Evolutionary conservation across 768 basidiomycete genomes (phyloP), one percentile per base, ranked within the genome.

Genomic region (Hortiboletus flavorubellus): DNA sequence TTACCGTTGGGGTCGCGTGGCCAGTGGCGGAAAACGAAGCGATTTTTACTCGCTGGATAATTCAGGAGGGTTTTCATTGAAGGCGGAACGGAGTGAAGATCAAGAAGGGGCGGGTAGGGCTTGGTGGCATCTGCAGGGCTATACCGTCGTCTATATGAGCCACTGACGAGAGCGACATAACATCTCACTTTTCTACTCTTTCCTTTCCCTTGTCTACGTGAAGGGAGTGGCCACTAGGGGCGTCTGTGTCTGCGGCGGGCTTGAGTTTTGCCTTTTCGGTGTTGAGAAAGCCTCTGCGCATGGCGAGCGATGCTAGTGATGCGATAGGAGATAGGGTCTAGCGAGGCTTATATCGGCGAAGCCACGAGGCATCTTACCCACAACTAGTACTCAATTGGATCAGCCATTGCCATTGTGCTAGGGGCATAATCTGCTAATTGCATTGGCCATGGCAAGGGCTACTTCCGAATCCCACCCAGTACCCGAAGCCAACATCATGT

Each of bases 1-100:
- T 59, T 51, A 29, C 68, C 69, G 1, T 59, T 55, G 14, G 67
- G 68, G 49, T 68, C 60, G 18, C 68, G 67, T 14, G 64, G 68
- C 68, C 69, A 69, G 11, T 16, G 26, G 21, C 55, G 64, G 15
- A 70, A 64, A 44, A 66, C 43, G 6, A 59, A 55, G 30, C 68
- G 60, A 2, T 30, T 52, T 23, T 49, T 50, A 5, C 12, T n/a
- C 34, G 14, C 2, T 14, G 40, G 26, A 38, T 34, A 44, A 0
- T 33, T 7, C 26, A 18, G 23, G 29, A 9, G 7, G 12, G 34
- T 10, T 10, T n/a, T 21, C n/a, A 18, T 2, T 31, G 10, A n/a
- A 9, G 29, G 15, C 1, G 51, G 46, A 21, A 53, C 41, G 1
- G 46, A 46, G 42, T 64, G 63, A 33, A 58, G 46, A 46, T 62